phyloP scores from a whole-genome alignment of 2,329 filamentous ascomycete species.

The Fusarium bactridioides region DNA sequence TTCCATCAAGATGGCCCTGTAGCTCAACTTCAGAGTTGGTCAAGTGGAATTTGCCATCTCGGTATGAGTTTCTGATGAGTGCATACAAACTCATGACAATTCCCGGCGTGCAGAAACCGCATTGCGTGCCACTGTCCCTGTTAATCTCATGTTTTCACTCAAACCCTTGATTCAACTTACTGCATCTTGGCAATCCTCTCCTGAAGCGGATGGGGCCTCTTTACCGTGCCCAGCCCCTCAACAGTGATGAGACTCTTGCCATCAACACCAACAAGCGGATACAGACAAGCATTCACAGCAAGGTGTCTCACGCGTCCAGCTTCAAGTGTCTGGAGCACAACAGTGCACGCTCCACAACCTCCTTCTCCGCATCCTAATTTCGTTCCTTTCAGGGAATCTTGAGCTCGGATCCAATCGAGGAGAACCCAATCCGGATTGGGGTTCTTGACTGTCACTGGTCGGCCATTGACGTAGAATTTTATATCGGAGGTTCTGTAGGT shows the following conservation, averaged over 20 bases:
- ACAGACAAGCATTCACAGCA: neutral
- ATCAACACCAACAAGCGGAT: conserved; percentile 1
- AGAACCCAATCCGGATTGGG: neutral
- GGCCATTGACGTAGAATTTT: neutral
- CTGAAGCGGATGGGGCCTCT: neutral
- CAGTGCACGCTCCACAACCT: neutral
- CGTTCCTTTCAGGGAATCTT: neutral
- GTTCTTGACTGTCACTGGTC: neutral
- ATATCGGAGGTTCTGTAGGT: neutral
- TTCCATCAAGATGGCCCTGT: neutral
- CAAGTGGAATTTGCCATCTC: neutral
- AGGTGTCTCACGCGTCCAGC: neutral
- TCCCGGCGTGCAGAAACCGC: neutral
- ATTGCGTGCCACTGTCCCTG: neutral
- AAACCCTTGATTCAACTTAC: neutral
- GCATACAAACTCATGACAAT: conserved; percentile 1
- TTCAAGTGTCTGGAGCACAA: neutral
- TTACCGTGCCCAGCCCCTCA: neutral
- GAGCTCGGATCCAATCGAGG: neutral
- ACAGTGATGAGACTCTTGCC: conserved; percentile 1
- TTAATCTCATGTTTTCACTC: neutral
- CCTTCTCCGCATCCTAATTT: neutral
- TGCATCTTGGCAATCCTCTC: conserved; percentile 5
- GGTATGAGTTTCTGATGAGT: neutral
- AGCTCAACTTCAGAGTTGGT: neutral